Percentiles rank a stretch among this genome's conserved stretches.
phyloP scores from a whole-genome alignment of 2,329 filamentous ascomycete species.

The Fusarium sp. region DNA sequence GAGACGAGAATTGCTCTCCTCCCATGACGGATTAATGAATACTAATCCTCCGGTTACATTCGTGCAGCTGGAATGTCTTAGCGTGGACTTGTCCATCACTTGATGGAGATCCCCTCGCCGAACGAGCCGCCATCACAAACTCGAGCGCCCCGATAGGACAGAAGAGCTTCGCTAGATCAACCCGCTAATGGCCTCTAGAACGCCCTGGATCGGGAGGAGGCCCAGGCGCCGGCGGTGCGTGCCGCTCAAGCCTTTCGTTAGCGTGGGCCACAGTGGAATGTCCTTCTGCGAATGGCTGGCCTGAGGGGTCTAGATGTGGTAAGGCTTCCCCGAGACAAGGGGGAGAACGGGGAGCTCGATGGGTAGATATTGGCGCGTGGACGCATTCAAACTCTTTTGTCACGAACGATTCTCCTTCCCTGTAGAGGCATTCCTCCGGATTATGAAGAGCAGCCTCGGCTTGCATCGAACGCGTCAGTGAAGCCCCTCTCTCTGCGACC shows the following conservation, averaged over 20 bases:
- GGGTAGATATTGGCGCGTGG: not conserved
- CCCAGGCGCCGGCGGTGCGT: not conserved
- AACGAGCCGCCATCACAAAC: not conserved
- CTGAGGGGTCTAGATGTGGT: not conserved
- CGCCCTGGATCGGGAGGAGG: not conserved
- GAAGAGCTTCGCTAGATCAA: slow-evolving; percentile 2
- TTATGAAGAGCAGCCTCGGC: not conserved
- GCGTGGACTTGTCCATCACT: not conserved
- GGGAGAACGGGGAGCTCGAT: not conserved
- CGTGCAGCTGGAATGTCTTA: not conserved
- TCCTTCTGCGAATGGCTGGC: not conserved
- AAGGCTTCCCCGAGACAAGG: not conserved
- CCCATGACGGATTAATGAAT: not conserved
- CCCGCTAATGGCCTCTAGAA: not conserved
- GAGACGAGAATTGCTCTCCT: not conserved
- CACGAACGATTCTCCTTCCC: not conserved
- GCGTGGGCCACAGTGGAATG: not conserved
- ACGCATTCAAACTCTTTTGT: not conserved
- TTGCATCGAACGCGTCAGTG: not conserved
- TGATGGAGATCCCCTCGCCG: not conserved
- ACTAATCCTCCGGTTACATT: not conserved
- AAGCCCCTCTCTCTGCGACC: not conserved
- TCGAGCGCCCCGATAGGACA: not conserved
- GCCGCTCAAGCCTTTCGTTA: slow-evolving; percentile 6
- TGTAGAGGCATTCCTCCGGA: not conserved